Evolutionary conservation across 176 grass and related monocot species (phyloP), one percentile per base, ranked within the genome.

Genomic region (Ensete glaucum): DNA sequence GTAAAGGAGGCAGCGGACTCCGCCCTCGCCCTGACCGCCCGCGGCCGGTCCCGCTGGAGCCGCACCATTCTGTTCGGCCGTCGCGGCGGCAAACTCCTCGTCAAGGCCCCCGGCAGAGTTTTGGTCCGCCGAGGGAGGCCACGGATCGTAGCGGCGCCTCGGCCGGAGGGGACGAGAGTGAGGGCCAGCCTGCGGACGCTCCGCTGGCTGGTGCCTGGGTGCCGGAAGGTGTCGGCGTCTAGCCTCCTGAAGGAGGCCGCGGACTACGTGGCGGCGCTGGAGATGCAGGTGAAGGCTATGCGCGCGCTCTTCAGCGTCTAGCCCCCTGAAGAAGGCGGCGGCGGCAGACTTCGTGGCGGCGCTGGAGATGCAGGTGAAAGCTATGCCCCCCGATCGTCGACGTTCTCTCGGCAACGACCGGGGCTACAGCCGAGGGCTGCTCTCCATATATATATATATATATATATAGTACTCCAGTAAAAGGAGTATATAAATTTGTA

Each of bases 281-380:
- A 99, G 87, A 87, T 99, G 88, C 96, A 99, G 83, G 84, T 95
- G 68, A 91, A 83, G 79, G 63, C 86, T 60, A 91, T 99, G 91
- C 86, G 88, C 51, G 83, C 79, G 15, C 85, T 99, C 73, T 74
- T 85, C 49, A 43, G 71, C 88, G 8, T 78, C 88, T 34, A 86
- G 72, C 65, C 81, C 95, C 81, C 88, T 95, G 53, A 91, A 99
- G 79, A 91, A 95, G 77, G 23, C 88, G 21, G 23, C 86, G 21
- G 96, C 87, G 1, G 96, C 87, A 1, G 96, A 99, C 65, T 99
- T 92, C 73, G 49, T 99, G 19, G 88, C 91, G 20, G 96, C 96
- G 54, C 88, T 99, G 60, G 81, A 99, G 87, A 87, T 99, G 90
- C 96, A 95, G 83, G 84, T 95, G 68, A 91, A 83, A 79, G 58